Conservation (phyloP, 176 grass and related monocot species). For the Triticum dicoccoides region DNA sequence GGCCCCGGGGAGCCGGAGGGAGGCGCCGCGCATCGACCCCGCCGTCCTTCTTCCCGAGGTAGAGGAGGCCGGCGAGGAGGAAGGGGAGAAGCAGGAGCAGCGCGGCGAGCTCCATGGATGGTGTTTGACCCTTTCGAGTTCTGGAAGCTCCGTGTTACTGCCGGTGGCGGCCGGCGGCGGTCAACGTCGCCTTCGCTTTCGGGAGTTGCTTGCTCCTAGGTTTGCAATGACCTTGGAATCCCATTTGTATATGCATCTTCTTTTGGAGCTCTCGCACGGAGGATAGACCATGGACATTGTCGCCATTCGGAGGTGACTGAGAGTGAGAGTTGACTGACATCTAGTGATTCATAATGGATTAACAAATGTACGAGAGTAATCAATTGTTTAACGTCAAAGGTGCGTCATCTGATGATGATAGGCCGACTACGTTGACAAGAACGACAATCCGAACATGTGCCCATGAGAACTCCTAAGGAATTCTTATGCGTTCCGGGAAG, state of each 20-base stretch:
- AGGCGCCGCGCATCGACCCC: not conserved
- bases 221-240: not conserved
- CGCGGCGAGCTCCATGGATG: conserved; percentile 30
- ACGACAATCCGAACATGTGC: not conserved
- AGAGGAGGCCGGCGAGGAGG: conserved; percentile 29
- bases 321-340: not conserved
- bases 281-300: not conserved
- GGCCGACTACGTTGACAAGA: not conserved
- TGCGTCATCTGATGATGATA: not conserved
- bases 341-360: not conserved
- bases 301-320: not conserved
- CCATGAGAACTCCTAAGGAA: not conserved
- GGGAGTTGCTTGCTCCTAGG: not conserved
- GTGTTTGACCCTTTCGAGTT: not conserved
- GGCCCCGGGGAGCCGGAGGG: conserved; percentile 30
- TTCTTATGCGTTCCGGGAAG: not conserved
- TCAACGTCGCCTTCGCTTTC: not conserved
- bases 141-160: not conserved
- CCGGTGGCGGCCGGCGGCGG: no score
- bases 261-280: not conserved
- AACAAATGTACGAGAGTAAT: not conserved
- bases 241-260: not conserved
- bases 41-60: not conserved
- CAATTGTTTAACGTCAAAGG: not conserved
- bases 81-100: conserved; percentile 21